phyloP scores from a whole-genome alignment of 2,329 filamentous ascomycete species.

The Chrysoporthe deuterocubensis region DNA sequence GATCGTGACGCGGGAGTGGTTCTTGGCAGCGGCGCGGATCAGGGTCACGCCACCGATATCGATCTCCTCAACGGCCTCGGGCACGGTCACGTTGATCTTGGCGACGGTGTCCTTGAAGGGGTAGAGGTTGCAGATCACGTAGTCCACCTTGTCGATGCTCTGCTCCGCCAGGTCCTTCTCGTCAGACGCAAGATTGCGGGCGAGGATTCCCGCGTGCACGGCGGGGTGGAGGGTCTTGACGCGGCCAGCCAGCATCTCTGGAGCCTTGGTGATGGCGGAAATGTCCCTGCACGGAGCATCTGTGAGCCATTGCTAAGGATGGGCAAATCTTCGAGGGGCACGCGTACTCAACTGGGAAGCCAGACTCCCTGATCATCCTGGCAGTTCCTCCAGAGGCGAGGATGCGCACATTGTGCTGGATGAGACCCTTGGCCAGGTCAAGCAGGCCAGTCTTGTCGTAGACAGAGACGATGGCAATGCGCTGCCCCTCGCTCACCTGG shows the following conservation, averaged over 20 bases:
- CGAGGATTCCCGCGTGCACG: slow-evolving; percentile 88
- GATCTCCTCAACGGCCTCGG: slow-evolving; percentile 97
- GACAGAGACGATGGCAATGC: slow-evolving; percentile 91
- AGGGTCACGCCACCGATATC: slow-evolving; percentile 98
- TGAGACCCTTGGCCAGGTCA: slow-evolving; percentile 88
- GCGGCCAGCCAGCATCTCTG: slow-evolving; percentile 89
- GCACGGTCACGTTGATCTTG: slow-evolving; percentile 95
- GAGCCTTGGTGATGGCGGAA: slow-evolving; percentile 93
- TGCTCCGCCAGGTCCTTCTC: slow-evolving; percentile 96
- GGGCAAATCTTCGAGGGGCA: background rate
- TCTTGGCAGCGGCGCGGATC: slow-evolving; percentile 95
- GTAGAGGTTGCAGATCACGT: slow-evolving; percentile 97
- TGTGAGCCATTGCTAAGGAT: slow-evolving; percentile 17
- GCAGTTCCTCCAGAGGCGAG: slow-evolving; percentile 94
- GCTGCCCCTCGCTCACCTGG: slow-evolving; percentile 46
- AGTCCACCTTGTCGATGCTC: slow-evolving; percentile 94
- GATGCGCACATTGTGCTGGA: slow-evolving; percentile 87
- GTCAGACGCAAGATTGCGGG: slow-evolving; percentile 90
- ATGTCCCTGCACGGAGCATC: slow-evolving; percentile 69
- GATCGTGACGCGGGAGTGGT: slow-evolving; percentile 93
- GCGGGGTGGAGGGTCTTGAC: slow-evolving; percentile 95
- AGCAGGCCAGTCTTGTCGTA: slow-evolving; percentile 97
- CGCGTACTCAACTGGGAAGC: slow-evolving; percentile 87
- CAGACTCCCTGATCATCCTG: slow-evolving; percentile 94
- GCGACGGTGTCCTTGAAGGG: slow-evolving; percentile 98